phyloP scores from a whole-genome alignment of 2,329 filamentous ascomycete species.

The Lachnellula hyalina region DNA sequence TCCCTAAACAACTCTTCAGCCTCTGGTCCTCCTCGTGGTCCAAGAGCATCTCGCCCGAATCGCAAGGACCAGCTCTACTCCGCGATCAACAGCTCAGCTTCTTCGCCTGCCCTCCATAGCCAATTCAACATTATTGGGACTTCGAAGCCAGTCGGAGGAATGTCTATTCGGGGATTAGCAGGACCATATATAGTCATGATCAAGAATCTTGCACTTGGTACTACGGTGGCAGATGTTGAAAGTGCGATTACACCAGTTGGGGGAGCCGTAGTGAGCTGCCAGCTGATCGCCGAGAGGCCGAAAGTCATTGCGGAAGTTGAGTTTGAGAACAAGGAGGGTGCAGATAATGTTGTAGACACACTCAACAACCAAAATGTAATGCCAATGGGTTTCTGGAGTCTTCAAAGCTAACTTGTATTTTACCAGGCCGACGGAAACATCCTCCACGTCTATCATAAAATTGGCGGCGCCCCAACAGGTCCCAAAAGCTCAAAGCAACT shows the following conservation, averaged over 20 bases:
- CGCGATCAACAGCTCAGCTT: slow-evolving; percentile 25
- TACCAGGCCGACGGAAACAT: slow-evolving; percentile 66
- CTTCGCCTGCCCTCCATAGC: slow-evolving; percentile 29
- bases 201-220: slow-evolving; percentile 77
- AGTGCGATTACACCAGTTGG: slow-evolving; percentile 74
- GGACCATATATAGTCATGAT: slow-evolving; percentile 69
- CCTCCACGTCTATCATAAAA: slow-evolving; percentile 68
- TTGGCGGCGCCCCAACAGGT: slow-evolving; percentile 32
- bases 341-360: slow-evolving; percentile 66
- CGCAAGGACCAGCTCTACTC: slow-evolving; percentile 26
- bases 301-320: slow-evolving; percentile 74
- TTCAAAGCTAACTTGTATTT: neutral
- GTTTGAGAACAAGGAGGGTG: slow-evolving; percentile 66
- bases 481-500: slow-evolving; percentile 7
- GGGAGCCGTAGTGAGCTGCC: slow-evolving; percentile 62
- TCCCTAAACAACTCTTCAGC: slow-evolving; percentile 38
- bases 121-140: slow-evolving; percentile 33
- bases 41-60: slow-evolving; percentile 20
- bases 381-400: slow-evolving; percentile 6
- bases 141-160: slow-evolving; percentile 39
- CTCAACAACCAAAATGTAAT: slow-evolving; percentile 76
- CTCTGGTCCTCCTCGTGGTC: slow-evolving; percentile 32
- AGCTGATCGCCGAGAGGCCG: slow-evolving; percentile 60
- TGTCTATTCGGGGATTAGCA: slow-evolving; percentile 68
- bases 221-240: slow-evolving; percentile 77